phyloP scores from a whole-genome alignment of 2,329 filamentous ascomycete species.

The Spiromastix sp. region DNA sequence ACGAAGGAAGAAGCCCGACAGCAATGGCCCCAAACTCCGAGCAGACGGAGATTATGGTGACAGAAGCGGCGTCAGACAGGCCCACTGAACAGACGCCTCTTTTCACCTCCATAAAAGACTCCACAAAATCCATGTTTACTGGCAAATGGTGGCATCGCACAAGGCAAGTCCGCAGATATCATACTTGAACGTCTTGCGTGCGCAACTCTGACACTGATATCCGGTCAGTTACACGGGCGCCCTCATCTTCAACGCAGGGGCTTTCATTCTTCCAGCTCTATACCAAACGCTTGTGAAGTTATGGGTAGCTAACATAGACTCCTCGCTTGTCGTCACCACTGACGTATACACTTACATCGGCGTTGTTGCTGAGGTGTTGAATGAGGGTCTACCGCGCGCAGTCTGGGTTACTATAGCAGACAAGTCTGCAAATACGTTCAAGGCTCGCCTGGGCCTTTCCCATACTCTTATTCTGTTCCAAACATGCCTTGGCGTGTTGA shows the following conservation, averaged over 20 bases:
- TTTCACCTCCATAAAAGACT: too few relatives aligned
- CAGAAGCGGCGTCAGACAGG: too few relatives aligned
- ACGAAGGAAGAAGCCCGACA: too few relatives aligned
- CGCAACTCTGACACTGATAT: background rate
- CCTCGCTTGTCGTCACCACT: conserved; percentile 51
- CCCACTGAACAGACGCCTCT: too few relatives aligned
- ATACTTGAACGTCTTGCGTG: background rate
- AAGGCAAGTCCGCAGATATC: background rate
- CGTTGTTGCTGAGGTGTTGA: conserved; percentile 56
- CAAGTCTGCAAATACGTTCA: conserved; percentile 39
- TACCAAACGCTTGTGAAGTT: conserved; percentile 59
- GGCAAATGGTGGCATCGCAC: background rate
- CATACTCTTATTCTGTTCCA: conserved; percentile 51
- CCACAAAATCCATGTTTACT: too few relatives aligned
- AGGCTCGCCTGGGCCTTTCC: conserved; percentile 46
- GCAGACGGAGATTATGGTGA: too few relatives aligned
- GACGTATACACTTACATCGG: conserved; percentile 61
- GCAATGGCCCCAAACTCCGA: too few relatives aligned
- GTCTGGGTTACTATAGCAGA: conserved; percentile 62
- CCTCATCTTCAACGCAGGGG: conserved; percentile 50
- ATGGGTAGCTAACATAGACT: conserved; percentile 60
- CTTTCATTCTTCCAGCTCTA: conserved; percentile 56
- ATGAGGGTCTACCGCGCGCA: conserved; percentile 60
- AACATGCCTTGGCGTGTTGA: conserved; percentile 43
- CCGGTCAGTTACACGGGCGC: conserved; percentile 45